Evolutionary conservation across 2,329 filamentous ascomycete species (phyloP).

Genomic region (Sphaerulina musiva): DNA sequence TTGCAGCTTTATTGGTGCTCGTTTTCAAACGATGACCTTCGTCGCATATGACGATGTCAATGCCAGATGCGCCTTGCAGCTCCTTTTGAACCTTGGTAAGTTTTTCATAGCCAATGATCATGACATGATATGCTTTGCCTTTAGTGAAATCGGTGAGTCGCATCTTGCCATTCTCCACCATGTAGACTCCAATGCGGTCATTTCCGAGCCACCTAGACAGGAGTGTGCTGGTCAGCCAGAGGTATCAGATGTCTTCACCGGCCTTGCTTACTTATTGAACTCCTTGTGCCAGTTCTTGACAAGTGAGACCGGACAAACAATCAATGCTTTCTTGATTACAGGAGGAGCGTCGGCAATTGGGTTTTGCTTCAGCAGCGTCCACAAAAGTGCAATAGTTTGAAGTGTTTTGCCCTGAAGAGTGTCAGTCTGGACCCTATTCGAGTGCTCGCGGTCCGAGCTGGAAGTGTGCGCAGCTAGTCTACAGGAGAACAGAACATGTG

Average conservation of each 20-base stretch:
- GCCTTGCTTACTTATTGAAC: constrained; percentile 49
- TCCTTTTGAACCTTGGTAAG: constrained; percentile 59
- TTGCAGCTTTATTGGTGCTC: constrained; percentile 60
- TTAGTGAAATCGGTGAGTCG: constrained; percentile 62
- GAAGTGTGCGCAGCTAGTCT: too few species aligned
- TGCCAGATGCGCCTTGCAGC: constrained; percentile 54
- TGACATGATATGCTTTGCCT: constrained; percentile 60
- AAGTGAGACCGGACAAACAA: constrained; percentile 66
- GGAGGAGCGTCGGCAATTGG: constrained; percentile 54
- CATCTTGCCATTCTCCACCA: constrained; percentile 52
- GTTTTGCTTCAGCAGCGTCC: constrained; percentile 67
- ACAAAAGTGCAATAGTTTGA: constrained; percentile 64
- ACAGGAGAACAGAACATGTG: too few species aligned
- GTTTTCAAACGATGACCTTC: constrained; percentile 64
- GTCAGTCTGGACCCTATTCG: too few species aligned
- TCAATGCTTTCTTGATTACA: constrained; percentile 63
- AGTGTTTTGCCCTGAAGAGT: constrained; percentile 55
- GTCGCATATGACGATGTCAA: constrained; percentile 66
- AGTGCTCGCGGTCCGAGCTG: too few species aligned
- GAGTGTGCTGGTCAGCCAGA: too few species aligned
- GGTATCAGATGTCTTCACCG: too few species aligned
- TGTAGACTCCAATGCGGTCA: constrained; percentile 62
- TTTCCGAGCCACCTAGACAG: constrained; percentile 55
- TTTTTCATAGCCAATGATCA: constrained; percentile 70
- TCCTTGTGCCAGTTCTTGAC: constrained; percentile 69